Conservation (phyloP, 78 protist genomes). For the slime mould (Dictyostelium discoideum) region DNA sequence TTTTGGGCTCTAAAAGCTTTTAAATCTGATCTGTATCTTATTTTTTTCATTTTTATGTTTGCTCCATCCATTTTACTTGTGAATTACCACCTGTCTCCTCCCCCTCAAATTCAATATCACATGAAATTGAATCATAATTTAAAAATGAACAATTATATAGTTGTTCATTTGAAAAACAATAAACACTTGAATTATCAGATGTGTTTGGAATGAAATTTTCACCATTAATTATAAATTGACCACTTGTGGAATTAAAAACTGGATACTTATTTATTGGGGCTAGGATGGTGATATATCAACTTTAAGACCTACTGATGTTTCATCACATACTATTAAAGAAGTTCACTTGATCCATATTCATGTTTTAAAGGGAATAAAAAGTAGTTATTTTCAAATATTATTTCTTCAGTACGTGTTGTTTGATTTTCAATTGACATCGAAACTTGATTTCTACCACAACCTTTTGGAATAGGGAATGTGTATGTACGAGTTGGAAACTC, state of each 20-base stretch:
- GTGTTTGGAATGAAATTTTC: not conserved
- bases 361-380: not conserved
- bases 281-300: not conserved
- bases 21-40: too few species aligned
- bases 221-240: not conserved
- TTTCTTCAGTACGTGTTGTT: not conserved
- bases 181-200: not conserved
- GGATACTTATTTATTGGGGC: not conserved
- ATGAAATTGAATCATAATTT: not conserved
- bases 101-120: not conserved
- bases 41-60: too few species aligned
- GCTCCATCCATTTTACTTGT: too few species aligned
- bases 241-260: not conserved
- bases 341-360: not conserved
- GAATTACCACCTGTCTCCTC: too few species aligned
- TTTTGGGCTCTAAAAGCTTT: too few species aligned
- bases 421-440: not conserved
- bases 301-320: not conserved
- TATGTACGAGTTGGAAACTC: not conserved
- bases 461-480: not conserved
- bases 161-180: not conserved
- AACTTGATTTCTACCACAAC: not conserved
- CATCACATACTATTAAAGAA: not conserved
- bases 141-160: not conserved
- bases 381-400: not conserved